Conservation (phyloP, 768 basidiomycete genomes). For the Clavulina sp. region DNA sequence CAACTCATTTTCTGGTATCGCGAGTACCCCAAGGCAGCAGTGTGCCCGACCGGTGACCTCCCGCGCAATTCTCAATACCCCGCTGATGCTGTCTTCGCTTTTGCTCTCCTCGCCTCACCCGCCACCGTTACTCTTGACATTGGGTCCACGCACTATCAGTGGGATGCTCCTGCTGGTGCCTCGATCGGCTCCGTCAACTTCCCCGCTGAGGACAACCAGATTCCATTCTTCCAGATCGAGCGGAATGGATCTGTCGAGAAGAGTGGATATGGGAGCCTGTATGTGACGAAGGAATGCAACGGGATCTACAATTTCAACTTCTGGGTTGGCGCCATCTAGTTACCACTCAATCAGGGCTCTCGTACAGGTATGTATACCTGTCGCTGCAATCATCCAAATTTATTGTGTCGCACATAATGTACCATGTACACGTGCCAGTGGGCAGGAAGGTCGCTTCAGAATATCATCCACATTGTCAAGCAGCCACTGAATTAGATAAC, state of each 20-base stretch:
- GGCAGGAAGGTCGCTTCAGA: too few relatives aligned
- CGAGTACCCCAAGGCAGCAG: too few relatives aligned
- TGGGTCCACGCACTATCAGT: constrained; percentile 4
- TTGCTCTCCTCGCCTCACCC: not conserved
- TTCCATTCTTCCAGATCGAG: constrained; percentile 8
- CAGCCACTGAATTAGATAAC: too few relatives aligned
- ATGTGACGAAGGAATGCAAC: constrained; percentile 1
- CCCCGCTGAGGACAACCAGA: constrained; percentile 5
- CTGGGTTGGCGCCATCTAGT: too few relatives aligned
- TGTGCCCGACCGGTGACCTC: too few relatives aligned
- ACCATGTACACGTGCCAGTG: too few relatives aligned
- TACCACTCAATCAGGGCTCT: too few relatives aligned
- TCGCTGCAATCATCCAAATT: too few relatives aligned
- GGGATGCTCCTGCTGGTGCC: not conserved
- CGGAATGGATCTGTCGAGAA: not conserved
- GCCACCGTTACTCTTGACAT: constrained; percentile 6
- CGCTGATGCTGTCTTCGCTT: constrained; percentile 7
- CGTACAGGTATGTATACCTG: too few relatives aligned
- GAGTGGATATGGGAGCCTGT: constrained; percentile 2
- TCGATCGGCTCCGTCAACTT: constrained; percentile 4
- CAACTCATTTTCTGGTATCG: too few relatives aligned
- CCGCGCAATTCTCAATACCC: constrained; percentile 1
- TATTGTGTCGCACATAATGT: too few relatives aligned
- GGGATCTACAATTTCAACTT: constrained; percentile 6
- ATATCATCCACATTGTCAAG: too few relatives aligned